Percentiles rank a stretch among this genome's conserved stretches.
These are phyloP conservation scores for Meredithiella fracta DNA, from an alignment of 2,329 filamentous ascomycete species.

Conservation along the genomic window DNA sequence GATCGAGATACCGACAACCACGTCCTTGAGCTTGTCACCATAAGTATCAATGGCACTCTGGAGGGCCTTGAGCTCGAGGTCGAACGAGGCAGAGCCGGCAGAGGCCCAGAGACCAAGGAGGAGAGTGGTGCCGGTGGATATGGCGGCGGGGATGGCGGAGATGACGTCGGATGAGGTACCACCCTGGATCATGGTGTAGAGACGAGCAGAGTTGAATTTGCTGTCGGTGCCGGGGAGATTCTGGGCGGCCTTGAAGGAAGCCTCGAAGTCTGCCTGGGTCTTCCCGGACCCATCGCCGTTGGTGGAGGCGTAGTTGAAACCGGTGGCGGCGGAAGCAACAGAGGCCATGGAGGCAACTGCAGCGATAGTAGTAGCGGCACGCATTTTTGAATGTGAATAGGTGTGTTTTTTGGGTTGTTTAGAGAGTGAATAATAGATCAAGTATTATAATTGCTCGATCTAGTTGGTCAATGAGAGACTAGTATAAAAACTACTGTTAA, in stretches of 20 bases:
- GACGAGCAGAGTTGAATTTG: slow-evolving; percentile 48
- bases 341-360: slow-evolving; percentile 9
- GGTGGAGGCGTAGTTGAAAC: slow-evolving; percentile 58
- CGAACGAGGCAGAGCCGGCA: slow-evolving; percentile 42
- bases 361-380: slow-evolving; percentile 10
- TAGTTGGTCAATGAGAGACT: slow-evolving; percentile 1
- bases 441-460: background rate
- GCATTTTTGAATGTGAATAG: slow-evolving; percentile 12
- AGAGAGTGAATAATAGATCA: slow-evolving; percentile 8
- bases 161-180: slow-evolving; percentile 45
- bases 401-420: background rate
- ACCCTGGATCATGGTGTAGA: slow-evolving; percentile 54
- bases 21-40: slow-evolving; percentile 44
- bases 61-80: slow-evolving; percentile 60
- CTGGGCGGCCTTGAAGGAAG: slow-evolving; percentile 50
- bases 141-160: slow-evolving; percentile 64
- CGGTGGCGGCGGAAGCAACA: slow-evolving; percentile 30
- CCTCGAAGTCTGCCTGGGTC: slow-evolving; percentile 47
- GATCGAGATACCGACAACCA: slow-evolving; percentile 69
- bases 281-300: slow-evolving; percentile 45
- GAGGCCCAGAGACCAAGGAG: slow-evolving; percentile 77
- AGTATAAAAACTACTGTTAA: slow-evolving; percentile 5
- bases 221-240: slow-evolving; percentile 45
- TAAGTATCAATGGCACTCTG: slow-evolving; percentile 52
- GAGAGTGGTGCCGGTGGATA: slow-evolving; percentile 60